A percentile compares a stretch with the other conserved stretches of the same genome.
Conservation (phyloP, 2,329 filamentous ascomycete species). For the Zalaria obscura region DNA sequence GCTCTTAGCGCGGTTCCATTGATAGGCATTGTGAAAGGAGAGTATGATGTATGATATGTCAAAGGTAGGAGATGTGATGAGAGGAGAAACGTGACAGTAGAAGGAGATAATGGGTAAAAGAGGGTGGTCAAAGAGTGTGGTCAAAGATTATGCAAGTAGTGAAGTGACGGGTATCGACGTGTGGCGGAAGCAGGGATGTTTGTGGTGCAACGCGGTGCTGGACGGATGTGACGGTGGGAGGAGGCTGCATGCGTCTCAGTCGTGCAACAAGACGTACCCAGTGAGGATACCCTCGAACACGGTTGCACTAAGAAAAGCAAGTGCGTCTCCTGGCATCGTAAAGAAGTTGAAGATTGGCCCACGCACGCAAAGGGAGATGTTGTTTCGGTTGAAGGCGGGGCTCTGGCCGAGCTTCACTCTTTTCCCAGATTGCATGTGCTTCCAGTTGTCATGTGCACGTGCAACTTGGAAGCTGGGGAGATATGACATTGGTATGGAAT, state of each 20-base stretch:
- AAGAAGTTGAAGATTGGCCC: neutral
- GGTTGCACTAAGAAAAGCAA: slow-evolving; percentile 2
- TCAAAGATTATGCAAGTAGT: neutral
- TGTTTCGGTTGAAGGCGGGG: too few relatives aligned
- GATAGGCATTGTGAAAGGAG: slow-evolving; percentile 3
- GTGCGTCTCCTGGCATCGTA: neutral
- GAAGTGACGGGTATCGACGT: neutral
- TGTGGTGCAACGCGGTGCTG: neutral
- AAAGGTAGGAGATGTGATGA: neutral
- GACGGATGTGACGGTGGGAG: neutral
- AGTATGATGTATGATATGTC: neutral
- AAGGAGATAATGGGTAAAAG: neutral
- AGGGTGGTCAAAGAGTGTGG: neutral
- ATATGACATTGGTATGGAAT: neutral
- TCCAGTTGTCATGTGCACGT: too few relatives aligned
- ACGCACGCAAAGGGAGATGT: too few relatives aligned
- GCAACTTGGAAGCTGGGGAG: neutral
- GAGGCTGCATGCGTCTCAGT: neutral
- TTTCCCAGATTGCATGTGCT: too few relatives aligned
- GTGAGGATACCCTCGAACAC: slow-evolving; percentile 3
- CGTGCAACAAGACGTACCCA: slow-evolving; percentile 1
- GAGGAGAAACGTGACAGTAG: neutral
- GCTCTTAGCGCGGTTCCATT: slow-evolving; percentile 6
- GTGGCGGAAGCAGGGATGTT: neutral
- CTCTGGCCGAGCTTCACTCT: too few relatives aligned